Conservation (phyloP, 192 early-diverging fungal genomes). For the Linnemannia schmuckeri region DNA sequence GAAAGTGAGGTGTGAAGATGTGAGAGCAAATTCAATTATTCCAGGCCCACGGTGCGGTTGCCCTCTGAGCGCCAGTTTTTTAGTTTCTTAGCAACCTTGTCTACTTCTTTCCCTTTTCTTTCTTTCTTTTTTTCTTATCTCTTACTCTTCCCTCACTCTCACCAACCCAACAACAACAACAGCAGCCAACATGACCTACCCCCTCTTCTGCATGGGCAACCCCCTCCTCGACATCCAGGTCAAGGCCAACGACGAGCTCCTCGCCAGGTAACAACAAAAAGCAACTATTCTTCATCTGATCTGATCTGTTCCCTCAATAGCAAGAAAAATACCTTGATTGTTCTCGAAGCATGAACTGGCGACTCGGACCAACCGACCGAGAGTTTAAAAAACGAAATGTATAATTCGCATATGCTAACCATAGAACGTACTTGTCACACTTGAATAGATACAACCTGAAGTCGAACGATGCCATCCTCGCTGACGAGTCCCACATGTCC, state of each 20-base stretch:
- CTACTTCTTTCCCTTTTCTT: background rate
- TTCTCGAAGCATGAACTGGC: no score
- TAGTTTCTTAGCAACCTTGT: background rate
- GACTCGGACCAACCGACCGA: background rate
- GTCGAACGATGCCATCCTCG: slow-evolving; percentile 96
- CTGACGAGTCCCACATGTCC: slow-evolving; percentile 87
- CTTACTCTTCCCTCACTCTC: background rate
- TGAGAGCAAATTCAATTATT: background rate
- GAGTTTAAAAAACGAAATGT: background rate
- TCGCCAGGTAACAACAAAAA: slow-evolving; percentile 76
- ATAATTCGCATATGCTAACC: background rate
- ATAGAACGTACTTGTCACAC: background rate
- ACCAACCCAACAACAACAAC: background rate
- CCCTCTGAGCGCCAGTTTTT: slow-evolving; percentile 8
- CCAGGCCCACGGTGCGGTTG: background rate
- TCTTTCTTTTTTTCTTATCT: background rate
- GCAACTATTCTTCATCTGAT: background rate
- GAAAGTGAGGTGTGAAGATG: background rate
- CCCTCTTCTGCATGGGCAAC: slow-evolving; percentile 95
- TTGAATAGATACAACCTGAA: slow-evolving; percentile 76
- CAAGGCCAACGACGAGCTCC: slow-evolving; percentile 75
- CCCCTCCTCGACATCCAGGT: slow-evolving; percentile 98
- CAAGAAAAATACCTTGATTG: background rate
- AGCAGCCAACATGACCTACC: slow-evolving; percentile 16
- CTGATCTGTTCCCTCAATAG: background rate